Evolutionary conservation across 1,139 yeast species (phyloP).

Genomic region (Hyphopichia wangnamkhiaoensis): DNA sequence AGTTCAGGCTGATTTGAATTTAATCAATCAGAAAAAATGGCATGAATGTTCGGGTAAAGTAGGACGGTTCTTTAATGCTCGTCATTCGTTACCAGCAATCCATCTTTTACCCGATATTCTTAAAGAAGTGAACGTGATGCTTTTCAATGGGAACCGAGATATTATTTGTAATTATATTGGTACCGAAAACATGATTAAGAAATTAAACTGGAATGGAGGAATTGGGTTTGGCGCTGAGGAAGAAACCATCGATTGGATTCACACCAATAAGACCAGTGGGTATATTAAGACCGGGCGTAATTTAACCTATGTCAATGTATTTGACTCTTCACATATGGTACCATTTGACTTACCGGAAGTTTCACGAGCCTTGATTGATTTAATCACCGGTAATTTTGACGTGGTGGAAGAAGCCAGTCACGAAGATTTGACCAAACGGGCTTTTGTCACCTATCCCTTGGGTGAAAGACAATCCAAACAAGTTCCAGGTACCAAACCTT

Average conservation of each 20-base stretch:
- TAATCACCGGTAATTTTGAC: constrained; percentile 39
- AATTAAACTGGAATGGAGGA: constrained; percentile 67
- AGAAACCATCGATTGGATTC: constrained; percentile 49
- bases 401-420: constrained; percentile 13
- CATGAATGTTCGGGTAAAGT: constrained; percentile 72
- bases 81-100: constrained; percentile 59
- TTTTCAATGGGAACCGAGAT: constrained; percentile 89
- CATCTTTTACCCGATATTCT: constrained; percentile 66
- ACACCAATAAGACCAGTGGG: constrained; percentile 52
- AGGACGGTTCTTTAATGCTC: constrained; percentile 50
- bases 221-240: constrained; percentile 53
- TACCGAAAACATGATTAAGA: constrained; percentile 62
- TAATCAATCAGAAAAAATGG: constrained; percentile 57
- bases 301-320: constrained; percentile 73
- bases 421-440: constrained; percentile 16
- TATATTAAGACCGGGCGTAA: constrained; percentile 59
- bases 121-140: constrained; percentile 59
- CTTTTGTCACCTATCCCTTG: constrained; percentile 33
- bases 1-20: constrained; percentile 62
- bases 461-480: constrained; percentile 20
- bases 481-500: constrained; percentile 7
- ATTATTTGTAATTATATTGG: constrained; percentile 85
- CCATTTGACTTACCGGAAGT: constrained; percentile 79
- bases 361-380: constrained; percentile 69
- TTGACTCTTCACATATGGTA: constrained; percentile 90